Evolutionary conservation across 768 basidiomycete species (phyloP).

Genomic region (Auriculariales sp.): DNA sequence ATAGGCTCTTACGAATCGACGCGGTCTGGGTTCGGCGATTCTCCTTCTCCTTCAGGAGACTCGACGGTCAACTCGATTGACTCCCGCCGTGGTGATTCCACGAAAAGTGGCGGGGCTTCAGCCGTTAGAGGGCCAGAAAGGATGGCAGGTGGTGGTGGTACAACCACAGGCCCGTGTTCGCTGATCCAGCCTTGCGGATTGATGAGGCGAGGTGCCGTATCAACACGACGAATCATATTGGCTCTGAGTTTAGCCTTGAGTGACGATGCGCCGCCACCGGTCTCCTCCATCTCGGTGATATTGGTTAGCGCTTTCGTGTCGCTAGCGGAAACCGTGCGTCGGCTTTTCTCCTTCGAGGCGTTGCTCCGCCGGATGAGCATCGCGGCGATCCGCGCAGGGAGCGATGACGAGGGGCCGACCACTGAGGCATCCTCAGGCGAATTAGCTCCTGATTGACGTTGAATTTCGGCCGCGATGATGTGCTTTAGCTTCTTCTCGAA

Average conservation of each 20-base stretch:
- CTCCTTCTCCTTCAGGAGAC: too few species aligned
- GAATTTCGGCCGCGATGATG: slow-evolving; percentile 31
- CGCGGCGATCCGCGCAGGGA: not conserved
- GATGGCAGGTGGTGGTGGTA: too few species aligned
- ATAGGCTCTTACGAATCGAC: too few species aligned
- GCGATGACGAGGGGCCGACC: not conserved
- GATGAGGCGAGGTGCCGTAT: slow-evolving; percentile 50
- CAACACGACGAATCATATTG: slow-evolving; percentile 60
- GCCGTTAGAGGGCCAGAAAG: too few species aligned
- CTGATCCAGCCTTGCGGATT: slow-evolving; percentile 62
- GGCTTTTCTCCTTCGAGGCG: slow-evolving; percentile 1
- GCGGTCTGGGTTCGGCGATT: too few species aligned
- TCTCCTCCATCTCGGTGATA: not conserved
- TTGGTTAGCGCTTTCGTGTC: not conserved
- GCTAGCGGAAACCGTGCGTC: not conserved
- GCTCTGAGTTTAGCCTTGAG: slow-evolving; percentile 27
- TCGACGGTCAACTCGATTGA: too few species aligned
- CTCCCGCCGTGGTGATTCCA: too few species aligned
- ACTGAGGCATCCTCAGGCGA: not conserved
- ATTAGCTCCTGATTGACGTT: slow-evolving; percentile 10
- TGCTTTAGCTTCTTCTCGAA: slow-evolving; percentile 56
- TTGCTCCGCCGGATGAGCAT: slow-evolving; percentile 2
- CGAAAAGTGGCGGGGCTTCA: too few species aligned
- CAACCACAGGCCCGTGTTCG: too few species aligned
- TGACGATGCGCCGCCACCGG: too few species aligned